phyloP scores from a whole-genome alignment of 768 basidiomycete species.

The Mycena haematopus region DNA sequence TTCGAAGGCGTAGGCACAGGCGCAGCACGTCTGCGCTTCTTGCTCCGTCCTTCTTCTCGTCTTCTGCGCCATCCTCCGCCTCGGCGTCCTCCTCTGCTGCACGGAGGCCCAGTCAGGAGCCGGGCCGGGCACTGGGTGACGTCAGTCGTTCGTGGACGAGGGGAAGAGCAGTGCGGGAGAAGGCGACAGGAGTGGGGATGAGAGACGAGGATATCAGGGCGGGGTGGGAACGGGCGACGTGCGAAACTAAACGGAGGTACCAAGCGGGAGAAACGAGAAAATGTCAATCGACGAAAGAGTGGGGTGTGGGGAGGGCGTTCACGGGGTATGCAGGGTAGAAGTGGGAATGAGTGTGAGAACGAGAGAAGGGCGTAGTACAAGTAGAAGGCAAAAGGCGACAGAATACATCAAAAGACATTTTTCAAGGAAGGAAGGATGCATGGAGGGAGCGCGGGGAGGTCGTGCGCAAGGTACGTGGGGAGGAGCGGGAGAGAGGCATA shows the following conservation, averaged over 20 bases:
- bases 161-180: too few relatives aligned
- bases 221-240: too few relatives aligned
- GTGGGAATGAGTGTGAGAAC: neutral
- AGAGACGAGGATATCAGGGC: too few relatives aligned
- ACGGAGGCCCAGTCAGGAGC: too few relatives aligned
- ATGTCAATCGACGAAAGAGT: neutral
- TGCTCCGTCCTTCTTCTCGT: slow-evolving; percentile 49
- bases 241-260: neutral
- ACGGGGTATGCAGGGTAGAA: neutral
- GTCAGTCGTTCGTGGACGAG: too few relatives aligned
- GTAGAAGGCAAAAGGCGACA: neutral
- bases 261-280: neutral
- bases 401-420: neutral
- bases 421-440: neutral
- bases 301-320: neutral
- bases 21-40: slow-evolving; percentile 60
- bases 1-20: neutral
- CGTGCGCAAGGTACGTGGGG: neutral
- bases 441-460: neutral
- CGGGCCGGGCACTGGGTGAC: too few relatives aligned
- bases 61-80: slow-evolving; percentile 35
- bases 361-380: neutral
- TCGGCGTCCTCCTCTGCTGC: neutral
- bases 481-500: neutral
- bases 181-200: too few relatives aligned